Evolutionary conservation across 805 yeast genomes (phyloP), one percentile per base, ranked within the genome.

Genomic region (Nakazawaea peltata): DNA sequence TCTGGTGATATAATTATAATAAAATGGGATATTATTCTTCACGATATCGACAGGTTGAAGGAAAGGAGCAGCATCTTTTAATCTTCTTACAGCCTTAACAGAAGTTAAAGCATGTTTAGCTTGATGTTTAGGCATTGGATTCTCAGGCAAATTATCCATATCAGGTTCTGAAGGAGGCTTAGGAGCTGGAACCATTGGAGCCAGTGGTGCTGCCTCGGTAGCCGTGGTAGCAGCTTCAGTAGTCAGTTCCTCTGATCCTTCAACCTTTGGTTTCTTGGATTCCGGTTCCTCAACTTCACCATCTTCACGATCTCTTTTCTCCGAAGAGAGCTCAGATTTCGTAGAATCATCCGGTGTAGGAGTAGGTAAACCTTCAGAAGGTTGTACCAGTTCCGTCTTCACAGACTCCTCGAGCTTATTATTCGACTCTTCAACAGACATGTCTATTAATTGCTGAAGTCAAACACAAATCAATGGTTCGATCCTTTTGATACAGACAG

Each of bases 41-140:
- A 81, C 79, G 3, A 74, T 82, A 55, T 92, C 97, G 15, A 92
- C 98, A 0, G 98, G 98, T 34, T 66, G 74, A 30, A 85, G 53
- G 53, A 92, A 92, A 2, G 97, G 97, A 12, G 68, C 75, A 1
- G 97, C 94, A 59, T 92, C 98, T 57, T 87, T 85, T 50, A 90
- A 69, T 42, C 97, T 67, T 56, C 83, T 86, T 42, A 92, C 80
- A 10, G 94, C 88, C 49, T 88, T 84, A 33, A 92, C 68, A 2
- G 88, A 74, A 43, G 84, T 81, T 14, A 74, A 46, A 1, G 90
- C 85, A 51, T 80, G 88, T 50, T 81, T 81, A 47, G 73, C 70
- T 59, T 92, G 97, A 57, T 92, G 97, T 34, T 70, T 66, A 18
- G 92, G 90, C 46, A 83, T 61, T 13, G 94, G 90, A 43, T 65